Evolutionary conservation across 2,329 filamentous ascomycete species (phyloP).

Genomic region (Parascedosporium putredinis): DNA sequence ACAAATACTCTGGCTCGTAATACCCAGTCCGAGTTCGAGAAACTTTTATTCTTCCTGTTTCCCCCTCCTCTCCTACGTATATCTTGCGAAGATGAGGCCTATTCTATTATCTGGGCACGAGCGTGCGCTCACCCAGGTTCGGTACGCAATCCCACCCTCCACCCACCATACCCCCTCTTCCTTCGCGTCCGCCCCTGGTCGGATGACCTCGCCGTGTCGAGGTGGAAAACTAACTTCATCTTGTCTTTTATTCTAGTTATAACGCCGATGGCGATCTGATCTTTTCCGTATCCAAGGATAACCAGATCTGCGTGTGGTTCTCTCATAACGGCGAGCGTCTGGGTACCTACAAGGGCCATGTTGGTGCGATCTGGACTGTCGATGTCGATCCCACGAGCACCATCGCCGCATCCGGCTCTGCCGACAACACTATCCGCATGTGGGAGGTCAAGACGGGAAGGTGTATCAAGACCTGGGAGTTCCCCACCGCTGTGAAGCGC

Average conservation of each 20-base stretch:
- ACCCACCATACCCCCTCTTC: constrained; percentile 11
- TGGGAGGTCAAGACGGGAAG: constrained; percentile 94
- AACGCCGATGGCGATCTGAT: constrained; percentile 93
- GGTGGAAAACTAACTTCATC: constrained; percentile 10
- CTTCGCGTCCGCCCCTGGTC: constrained; percentile 1
- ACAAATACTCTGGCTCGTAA: constrained; percentile 9
- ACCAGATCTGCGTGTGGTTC: constrained; percentile 94
- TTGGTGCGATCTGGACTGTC: constrained; percentile 97
- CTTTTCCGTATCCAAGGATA: constrained; percentile 93
- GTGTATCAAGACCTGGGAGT: constrained; percentile 95
- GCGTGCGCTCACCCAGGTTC: constrained; percentile 90
- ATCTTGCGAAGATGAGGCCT: constrained; percentile 69
- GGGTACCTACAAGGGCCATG: constrained; percentile 92
- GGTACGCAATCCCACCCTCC: constrained; percentile 37
- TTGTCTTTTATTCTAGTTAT: constrained; percentile 44
- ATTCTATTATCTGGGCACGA: constrained; percentile 95
- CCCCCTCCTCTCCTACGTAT: constrained; percentile 1
- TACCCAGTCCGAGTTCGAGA: background rate
- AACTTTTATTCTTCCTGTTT: no score
- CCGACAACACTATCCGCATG: constrained; percentile 95
- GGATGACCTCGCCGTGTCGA: background rate
- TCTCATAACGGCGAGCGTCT: constrained; percentile 96
- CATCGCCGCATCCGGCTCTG: constrained; percentile 87
- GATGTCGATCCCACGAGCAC: constrained; percentile 89
- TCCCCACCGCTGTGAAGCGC: constrained; percentile 91